Evolutionary conservation across 371 early-diverging fungal species (phyloP).

Genomic region (Haplosporangium sp.): DNA sequence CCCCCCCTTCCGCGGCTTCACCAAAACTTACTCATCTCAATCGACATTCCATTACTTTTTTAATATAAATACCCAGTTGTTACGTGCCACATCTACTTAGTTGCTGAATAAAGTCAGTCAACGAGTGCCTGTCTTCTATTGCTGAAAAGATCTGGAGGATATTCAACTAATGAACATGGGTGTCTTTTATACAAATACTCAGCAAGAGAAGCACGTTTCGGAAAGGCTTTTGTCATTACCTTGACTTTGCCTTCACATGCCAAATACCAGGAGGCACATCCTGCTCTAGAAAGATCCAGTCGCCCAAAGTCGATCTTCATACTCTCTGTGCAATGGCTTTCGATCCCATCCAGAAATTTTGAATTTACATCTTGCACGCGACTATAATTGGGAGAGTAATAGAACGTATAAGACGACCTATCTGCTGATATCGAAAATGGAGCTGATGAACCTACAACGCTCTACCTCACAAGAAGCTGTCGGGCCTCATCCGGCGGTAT

Average conservation of each 20-base stretch:
- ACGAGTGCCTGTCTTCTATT: conserved; percentile 19
- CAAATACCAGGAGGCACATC: conserved; percentile 45
- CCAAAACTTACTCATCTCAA: not conserved
- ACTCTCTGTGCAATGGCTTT: conserved; percentile 33
- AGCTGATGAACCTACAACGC: not conserved
- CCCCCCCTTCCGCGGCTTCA: not conserved
- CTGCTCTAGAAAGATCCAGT: conserved; percentile 31
- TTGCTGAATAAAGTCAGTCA: conserved; percentile 18
- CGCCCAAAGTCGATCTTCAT: conserved; percentile 51
- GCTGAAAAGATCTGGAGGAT: conserved; percentile 25
- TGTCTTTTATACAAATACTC: not conserved
- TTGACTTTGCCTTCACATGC: conserved; percentile 52
- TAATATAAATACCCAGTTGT: not conserved
- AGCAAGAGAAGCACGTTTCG: not conserved
- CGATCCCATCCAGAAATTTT: conserved; percentile 40
- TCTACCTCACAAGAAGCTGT: conserved; percentile 36
- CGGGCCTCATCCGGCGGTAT: conserved; percentile 29
- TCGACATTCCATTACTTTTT: too few relatives aligned
- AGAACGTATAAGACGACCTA: not conserved
- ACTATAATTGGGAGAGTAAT: not conserved
- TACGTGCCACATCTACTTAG: conserved; percentile 25
- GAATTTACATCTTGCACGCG: conserved; percentile 14
- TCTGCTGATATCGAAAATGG: not conserved
- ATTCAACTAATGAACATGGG: not conserved
- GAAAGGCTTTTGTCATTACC: conserved; percentile 10